These are phyloP conservation scores for Solanum aculeatissimum DNA, from an alignment of 305 asterid genomes.

Conservation along the genomic window DNA sequence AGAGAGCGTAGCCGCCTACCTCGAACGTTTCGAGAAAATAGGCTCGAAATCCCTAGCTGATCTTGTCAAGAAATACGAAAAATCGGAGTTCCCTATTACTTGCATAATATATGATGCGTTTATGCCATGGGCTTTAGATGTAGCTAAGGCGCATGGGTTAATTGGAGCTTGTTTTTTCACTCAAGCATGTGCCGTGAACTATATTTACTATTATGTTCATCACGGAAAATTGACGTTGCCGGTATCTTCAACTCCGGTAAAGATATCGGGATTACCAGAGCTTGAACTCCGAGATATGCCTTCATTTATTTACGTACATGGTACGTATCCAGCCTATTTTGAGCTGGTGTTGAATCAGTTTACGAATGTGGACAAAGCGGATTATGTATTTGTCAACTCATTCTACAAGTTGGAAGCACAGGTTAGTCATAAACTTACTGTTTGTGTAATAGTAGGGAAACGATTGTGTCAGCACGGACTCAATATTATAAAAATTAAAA, in stretches of 20 bases:
- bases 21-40: constrained; percentile 15
- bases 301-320: constrained; percentile 46
- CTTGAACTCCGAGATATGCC: constrained; percentile 52
- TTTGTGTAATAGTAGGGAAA: too few species aligned
- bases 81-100: constrained; percentile 17
- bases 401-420: constrained; percentile 52
- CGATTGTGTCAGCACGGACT: too few species aligned
- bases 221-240: constrained; percentile 40
- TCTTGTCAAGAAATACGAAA: constrained; percentile 20
- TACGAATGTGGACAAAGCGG: constrained; percentile 43
- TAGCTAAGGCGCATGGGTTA: constrained; percentile 22
- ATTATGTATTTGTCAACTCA: constrained; percentile 56
- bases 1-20: constrained; percentile 20
- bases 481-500: too few species aligned
- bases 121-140: constrained; percentile 60
- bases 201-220: constrained; percentile 39
- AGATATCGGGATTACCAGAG: constrained; percentile 53
- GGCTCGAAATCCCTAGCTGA: constrained; percentile 33
- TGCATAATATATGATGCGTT: constrained; percentile 60
- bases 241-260: constrained; percentile 27
- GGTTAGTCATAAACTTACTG: constrained; percentile 7
- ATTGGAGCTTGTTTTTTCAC: constrained; percentile 53
- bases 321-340: constrained; percentile 67
- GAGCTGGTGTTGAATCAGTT: constrained; percentile 43
- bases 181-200: constrained; percentile 63